Evolutionary conservation across 1,284 basidiomycete genomes (phyloP).

Genomic region (Meripilus lineatus): DNA sequence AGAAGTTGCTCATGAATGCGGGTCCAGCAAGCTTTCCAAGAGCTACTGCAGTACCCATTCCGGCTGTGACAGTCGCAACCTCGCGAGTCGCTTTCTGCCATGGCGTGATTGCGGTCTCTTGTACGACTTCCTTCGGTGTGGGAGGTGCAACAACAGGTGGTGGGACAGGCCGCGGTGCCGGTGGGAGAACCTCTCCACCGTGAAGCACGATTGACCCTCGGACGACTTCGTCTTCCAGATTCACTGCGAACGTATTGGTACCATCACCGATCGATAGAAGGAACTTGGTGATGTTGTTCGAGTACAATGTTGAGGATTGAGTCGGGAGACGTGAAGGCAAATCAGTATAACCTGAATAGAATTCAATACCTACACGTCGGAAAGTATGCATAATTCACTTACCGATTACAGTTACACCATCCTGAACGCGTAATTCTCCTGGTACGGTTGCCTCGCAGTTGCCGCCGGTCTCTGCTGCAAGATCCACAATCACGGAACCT

Average conservation of each 20-base stretch:
- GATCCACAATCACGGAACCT: conserved; percentile 81
- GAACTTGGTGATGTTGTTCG: conserved; percentile 87
- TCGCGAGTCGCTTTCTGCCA: conserved; percentile 77
- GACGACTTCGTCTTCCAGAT: conserved; percentile 79
- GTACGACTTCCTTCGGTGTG: conserved; percentile 44
- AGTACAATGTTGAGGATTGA: conserved; percentile 82
- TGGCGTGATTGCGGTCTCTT: conserved; percentile 65
- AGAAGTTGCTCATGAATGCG: conserved; percentile 81
- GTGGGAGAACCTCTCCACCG: conserved; percentile 59
- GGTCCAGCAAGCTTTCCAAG: conserved; percentile 75
- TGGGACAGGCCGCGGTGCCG: conserved; percentile 59
- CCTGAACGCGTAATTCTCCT: conserved; percentile 60
- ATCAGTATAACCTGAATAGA: conserved; percentile 64
- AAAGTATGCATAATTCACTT: conserved; percentile 9
- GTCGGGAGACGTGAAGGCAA: conserved; percentile 80
- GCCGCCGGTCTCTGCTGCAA: conserved; percentile 81
- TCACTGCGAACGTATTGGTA: conserved; percentile 56
- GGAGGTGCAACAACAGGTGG: conserved; percentile 50
- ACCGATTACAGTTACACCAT: conserved; percentile 80
- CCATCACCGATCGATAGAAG: conserved; percentile 68
- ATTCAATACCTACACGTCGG: background rate
- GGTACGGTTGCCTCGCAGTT: conserved; percentile 79
- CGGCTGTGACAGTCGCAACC: conserved; percentile 65
- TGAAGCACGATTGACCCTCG: conserved; percentile 77
- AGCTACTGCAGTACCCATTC: conserved; percentile 67